A percentile compares a stretch with the other conserved stretches of the same genome.
Evolutionary conservation across 495 filamentous ascomycete species (phyloP).

Genomic region (Achaetomiella virescens): DNA sequence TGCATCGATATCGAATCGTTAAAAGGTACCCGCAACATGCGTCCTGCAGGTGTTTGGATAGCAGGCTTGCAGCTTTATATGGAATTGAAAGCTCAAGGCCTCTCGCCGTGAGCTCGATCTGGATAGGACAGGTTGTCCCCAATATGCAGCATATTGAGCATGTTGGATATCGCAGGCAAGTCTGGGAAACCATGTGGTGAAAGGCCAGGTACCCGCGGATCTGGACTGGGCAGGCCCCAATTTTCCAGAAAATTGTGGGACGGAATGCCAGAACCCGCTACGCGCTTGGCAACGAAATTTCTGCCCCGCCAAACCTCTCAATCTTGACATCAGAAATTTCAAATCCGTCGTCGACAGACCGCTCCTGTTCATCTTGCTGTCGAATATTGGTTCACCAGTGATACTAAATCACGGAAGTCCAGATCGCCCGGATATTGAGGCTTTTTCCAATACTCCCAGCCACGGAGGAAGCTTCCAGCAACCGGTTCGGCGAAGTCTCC

Average conservation of each 20-base stretch:
- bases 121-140: no score
- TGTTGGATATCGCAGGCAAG: no score
- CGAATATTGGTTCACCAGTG: neutral
- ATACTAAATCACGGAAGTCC: neutral
- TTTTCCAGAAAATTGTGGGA: neutral
- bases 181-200: no score
- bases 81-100: no score
- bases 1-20: neutral
- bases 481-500: neutral
- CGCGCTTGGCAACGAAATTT: constrained; percentile 4
- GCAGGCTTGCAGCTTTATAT: no score
- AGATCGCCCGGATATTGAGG: neutral
- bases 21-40: neutral
- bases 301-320: neutral
- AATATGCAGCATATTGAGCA: no score
- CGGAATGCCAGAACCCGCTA: neutral
- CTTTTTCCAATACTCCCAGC: neutral
- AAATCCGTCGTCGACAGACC: neutral
- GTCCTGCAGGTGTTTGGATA: no score
- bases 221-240: no score
- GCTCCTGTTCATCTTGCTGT: neutral
- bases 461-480: neutral
- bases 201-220: no score
- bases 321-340: neutral
- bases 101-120: no score